Base-by-base conservation (phyloP, 495 filamentous ascomycete species). In the Trichoderma reesei region DNA sequence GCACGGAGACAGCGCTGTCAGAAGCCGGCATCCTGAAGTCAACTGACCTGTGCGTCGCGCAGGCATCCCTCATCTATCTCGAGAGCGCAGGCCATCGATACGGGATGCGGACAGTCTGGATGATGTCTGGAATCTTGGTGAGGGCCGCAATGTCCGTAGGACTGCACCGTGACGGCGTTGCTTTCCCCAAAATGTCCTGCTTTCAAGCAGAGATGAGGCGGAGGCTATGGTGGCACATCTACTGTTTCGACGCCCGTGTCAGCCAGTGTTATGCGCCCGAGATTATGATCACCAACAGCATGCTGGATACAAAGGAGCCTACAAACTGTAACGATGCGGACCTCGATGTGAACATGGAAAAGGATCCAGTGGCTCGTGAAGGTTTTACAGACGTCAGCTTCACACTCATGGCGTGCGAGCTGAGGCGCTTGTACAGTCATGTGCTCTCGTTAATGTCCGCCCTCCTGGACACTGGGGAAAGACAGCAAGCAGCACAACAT, bases 131-230 rank as follows among this genome's bases (percentile, higher is more conserved):
- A 5, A 41, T 65, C 5, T 41, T 65, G 11, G 41, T 61, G 18
- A n/a, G 64, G 9, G 54, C 59, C 39, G 64, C 64, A 1, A 3
- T 65, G 13, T 65, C 64, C 7, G 42, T 65, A 34, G 64, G 56
- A 6, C 64, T 65, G 9, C 64, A 65, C 20, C 37, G 56, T 5
- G 64, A 65, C 20, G 64, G 64, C 14, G 16, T 38, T n/a, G 5
- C 31, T 9, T 61, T 65, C 36, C 64, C 64, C 1, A 54, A 54
- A 3, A 37, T 65, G 2, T 61, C 64, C 1, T 42, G 73, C 59
- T 81, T 82, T 61, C 79, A 78, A 44, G 76, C 77, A 63, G 80
- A 83, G 66, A 82, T 82, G 77, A 76, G 80, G 18, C 71, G 80
- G 59, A 74, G 80, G 18, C 73, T 83, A 7, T 83, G 80, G 80